Base-by-base conservation (phyloP, 768 basidiomycete genomes). In the Boletus reticulatus region DNA sequence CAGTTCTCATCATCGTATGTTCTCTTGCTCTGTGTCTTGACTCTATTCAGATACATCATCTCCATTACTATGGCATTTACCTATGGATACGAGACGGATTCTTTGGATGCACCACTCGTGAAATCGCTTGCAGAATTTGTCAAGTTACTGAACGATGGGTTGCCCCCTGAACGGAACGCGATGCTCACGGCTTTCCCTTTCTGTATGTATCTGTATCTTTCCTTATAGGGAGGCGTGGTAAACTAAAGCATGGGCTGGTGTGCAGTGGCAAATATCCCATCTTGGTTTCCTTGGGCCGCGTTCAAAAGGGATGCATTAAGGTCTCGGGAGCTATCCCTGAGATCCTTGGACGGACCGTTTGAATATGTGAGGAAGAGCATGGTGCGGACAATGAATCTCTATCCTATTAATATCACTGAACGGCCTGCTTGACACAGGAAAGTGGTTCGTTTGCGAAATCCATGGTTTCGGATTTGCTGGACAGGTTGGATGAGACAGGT, bases 31-130 rank as follows among this genome's bases (percentile, higher is more conserved):
- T n/a, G 34, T 13, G 38, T 29, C 34, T 39, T 50, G 51, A 57
- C 19, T 14, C 39, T 37, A 7, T 32, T 4, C 19, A 72, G 70
- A 34, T 70, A 71, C 19, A 64, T 72, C 37, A 50, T 67, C 36
- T 72, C 70, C 20, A 66, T 72, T 36, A 72, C 68, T 2, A 72
- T 69, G 70, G 53, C 56, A 4, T 57, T 62, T 43, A 72, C 70
- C 2, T 72, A 69, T 43, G 68, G 68, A 36, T 70, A 69, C 12
- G 61, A 72, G 47, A 58, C 39, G 16, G 46, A 61, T 42, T 68
- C 68, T 5, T 45, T 69, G 57, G 58, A 72, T 10, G 63, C 57
- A 8, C 68, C 66, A 3, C 53, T 70, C 16, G 66, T 69, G 42
- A 65, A 59, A 41, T 59, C 70, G 6, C 53, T 69, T 11, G 52